Base-by-base conservation (phyloP, 176 grass and related monocot genomes). In the Pharus latifolius region DNA sequence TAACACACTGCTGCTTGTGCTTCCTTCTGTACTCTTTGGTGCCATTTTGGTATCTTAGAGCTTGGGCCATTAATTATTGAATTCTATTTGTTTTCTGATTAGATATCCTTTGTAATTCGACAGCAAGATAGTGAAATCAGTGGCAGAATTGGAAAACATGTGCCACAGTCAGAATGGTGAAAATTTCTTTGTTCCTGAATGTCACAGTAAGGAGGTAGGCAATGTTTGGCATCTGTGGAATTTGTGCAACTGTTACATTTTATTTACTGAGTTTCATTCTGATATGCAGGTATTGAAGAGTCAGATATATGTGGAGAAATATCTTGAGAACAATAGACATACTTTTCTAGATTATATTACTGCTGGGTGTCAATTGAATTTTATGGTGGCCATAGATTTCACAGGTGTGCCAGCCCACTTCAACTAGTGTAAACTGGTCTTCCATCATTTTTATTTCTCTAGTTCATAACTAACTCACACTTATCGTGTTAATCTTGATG, bases 381-480 rank as follows among this genome's bases (percentile, higher is more conserved):
- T 99, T 73, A 90, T 99, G 87, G 95, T 99, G 49, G 95, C 90
- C n/a, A 47, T 99, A 68, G 95, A 99, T 84, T 99, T 91, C 49
- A 99, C 95, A 91, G 95, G 95, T 99, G 41, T 72, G 51, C n/a
- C 33, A 44, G 49, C 13, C 28, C 30, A 72, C 22, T 57, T 55
- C 51, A 57, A 70, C 20, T 69, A 68, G 29, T 80, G 59, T 20
- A 44, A 51, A 10, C 22, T 52, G 30, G 5, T n/a, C 32, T 70
- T 82, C 30, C 61, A 31, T 59, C 29, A 44, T 80, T 80, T 60
- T 6, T 38, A 15, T 66, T 63, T 38, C 18, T 66, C 37, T 63
- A 49, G 6, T 53, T 66, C 3, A 11, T 53, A 44, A 41, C 13
- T 38, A 38, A 38, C 11, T 61, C 31, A 20, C 62, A n/a, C 11